Evolutionary conservation across 148 eudicot species (phyloP).

Genomic region (Cornus suecica): DNA sequence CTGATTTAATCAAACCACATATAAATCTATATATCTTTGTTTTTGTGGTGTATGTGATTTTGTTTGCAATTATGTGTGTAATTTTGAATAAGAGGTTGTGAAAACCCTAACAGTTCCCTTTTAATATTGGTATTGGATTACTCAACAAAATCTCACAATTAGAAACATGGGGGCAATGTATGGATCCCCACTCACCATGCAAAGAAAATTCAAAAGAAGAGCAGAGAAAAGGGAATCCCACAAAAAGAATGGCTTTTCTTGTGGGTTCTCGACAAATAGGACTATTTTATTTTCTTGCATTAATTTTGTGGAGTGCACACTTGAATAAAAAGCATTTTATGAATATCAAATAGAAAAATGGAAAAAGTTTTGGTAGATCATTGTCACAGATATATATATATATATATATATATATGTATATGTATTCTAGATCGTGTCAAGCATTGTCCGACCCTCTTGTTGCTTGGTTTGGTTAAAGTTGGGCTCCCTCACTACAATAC

Average conservation of each 20-base stretch:
- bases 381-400: too few species aligned
- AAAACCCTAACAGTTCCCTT: too few species aligned
- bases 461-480: neutral
- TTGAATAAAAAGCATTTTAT: neutral
- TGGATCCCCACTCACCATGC: slow-evolving; percentile 18
- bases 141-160: slow-evolving; percentile 7
- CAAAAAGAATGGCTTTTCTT: neutral
- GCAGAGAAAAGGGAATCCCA: neutral
- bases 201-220: slow-evolving; percentile 11
- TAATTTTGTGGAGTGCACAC: neutral
- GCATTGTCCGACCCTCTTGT: neutral
- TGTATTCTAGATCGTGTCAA: neutral
- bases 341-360: too few species aligned
- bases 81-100: too few species aligned
- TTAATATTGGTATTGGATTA: neutral
- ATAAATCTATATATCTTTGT: too few species aligned
- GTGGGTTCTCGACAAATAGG: slow-evolving; percentile 6
- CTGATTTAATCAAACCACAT: too few species aligned
- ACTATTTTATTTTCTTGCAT: neutral
- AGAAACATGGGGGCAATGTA: neutral
- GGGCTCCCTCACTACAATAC: neutral
- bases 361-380: neutral
- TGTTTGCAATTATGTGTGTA: too few species aligned
- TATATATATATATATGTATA: too few species aligned
- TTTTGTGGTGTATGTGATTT: too few species aligned